Base-by-base conservation (phyloP, 2,329 filamentous ascomycete species). In the Botrytis tulipae region DNA sequence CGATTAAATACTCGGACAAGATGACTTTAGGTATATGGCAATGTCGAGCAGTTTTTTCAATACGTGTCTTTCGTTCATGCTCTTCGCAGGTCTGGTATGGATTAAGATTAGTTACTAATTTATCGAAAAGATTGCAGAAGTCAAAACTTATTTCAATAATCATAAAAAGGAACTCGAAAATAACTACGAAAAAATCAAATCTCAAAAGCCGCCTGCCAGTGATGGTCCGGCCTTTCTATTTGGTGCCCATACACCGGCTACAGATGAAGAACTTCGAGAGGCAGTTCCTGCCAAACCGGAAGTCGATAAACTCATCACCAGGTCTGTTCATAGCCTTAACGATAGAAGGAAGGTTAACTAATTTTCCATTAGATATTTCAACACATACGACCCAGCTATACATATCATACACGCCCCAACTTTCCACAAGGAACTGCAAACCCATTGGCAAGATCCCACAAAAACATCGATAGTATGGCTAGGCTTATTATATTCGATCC, bases 141-240 rank as follows among this genome's bases (percentile, higher is more conserved):
- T 99, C 40, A 97, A 95, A 81, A 95, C 92, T 78, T 98, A 96
- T 83, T 98, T 97, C 79, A 84, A 84, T 29, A 89, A 87, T 51
- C 94, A 98, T 83, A 97, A 96, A 82, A 95, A 96, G 80, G 94
- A 98, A 77, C 87, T 95, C 74, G 93, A 97, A 80, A 91, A 90
- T 74, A 94, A 95, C 78, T 90, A 93, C 78, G 90, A 93, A 78
- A 92, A 90, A 78, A 90, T 97, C 70, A 88, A 91, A 80, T 89
- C 89, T 62, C 89, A 89, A 57, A 93, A 92, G 78, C 87, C 90
- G 25, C 84, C 85, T 3, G 87, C 88, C 42, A 84, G 84, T 54
- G 89, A 90, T 73, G 92, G 92, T 1, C 93, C 92, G 2, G 91
- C 92, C 0, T 91, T 98, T 76, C 84, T 98, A 16, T 91, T 97